Evolutionary conservation across 768 basidiomycete species (phyloP), one percentile per base, ranked within the genome.

Genomic region (Lactifluus hygrophoroides): DNA sequence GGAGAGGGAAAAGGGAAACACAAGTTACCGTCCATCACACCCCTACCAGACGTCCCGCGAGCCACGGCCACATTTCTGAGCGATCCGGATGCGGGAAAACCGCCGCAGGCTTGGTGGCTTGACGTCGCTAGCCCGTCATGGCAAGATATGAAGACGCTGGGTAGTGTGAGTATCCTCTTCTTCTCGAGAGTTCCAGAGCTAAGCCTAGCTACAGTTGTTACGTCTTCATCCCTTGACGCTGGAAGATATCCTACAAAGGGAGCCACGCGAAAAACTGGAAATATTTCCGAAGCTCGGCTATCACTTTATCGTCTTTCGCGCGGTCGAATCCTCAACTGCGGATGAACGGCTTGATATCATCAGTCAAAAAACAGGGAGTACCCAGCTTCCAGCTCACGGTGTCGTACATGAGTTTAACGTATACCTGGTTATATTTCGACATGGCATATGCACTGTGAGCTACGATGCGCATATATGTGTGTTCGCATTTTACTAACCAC

Each of bases 191-290:
- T 21, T 28, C 38, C 25, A 8, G 32, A 37, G 23, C 47, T 28
- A 49, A 63, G 35, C 38, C 43, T 17, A 56, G 44, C 30, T 47
- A 25, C 27, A 94, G 91, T 72, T 90, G 17, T 74, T 95, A 25
- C 89, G 90, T 61, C 78, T 97, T 0, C 94, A 97, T 70, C 94
- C 94, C 0, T 73, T 97, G 46, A 95, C 94, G 0, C 76, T 96
- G 13, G 94, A 97, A 70, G 94, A 97, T 71, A 90, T 95, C 45
- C 72, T 97, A 8, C 89, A 91, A 59, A 86, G 89, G 71, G 94
- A 97, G 59, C 86, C 90, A 16, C 80, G 92, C 38, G 94, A 96
- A 71, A 97, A 97, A 71, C 72, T 95, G 17, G 94, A 96, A 67
- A 73, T 85, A 19, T 95, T 94, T 67, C 82, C 88, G 0, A 84